Conservation (phyloP, 257 asterid genomes). For the Forsythia viridissima region DNA sequence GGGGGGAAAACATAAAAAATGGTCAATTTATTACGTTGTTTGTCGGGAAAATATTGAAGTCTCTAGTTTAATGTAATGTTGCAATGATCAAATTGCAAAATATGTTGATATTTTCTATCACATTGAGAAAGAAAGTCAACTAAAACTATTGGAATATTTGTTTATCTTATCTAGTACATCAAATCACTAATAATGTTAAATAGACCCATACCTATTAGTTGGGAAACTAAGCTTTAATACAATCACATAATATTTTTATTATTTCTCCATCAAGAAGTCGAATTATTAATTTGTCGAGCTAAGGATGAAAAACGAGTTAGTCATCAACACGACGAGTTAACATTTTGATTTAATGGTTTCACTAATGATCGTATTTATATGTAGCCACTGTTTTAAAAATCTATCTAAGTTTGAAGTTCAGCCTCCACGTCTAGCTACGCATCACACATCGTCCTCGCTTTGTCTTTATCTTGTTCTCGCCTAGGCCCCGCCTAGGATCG, state of each 20-base stretch:
- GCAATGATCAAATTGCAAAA: not conserved
- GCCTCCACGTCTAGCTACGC: no score
- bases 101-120: not conserved
- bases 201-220: not conserved
- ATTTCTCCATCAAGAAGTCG: not conserved
- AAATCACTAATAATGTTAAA: not conserved
- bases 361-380: no score
- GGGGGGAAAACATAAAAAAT: not conserved
- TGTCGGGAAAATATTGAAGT: not conserved
- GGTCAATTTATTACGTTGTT: not conserved
- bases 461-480: no score
- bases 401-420: no score
- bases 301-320: not conserved
- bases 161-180: slow-evolving; percentile 1
- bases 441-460: no score
- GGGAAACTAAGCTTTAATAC: not conserved
- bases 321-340: not conserved
- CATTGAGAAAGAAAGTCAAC: not conserved
- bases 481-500: no score
- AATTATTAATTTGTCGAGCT: not conserved
- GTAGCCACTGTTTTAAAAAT: no score
- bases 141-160: not conserved
- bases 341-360: no score
- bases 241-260: not conserved
- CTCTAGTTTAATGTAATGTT: not conserved